phyloP scores from a whole-genome alignment of 208 protist species.

The Zelonia costaricensis region DNA sequence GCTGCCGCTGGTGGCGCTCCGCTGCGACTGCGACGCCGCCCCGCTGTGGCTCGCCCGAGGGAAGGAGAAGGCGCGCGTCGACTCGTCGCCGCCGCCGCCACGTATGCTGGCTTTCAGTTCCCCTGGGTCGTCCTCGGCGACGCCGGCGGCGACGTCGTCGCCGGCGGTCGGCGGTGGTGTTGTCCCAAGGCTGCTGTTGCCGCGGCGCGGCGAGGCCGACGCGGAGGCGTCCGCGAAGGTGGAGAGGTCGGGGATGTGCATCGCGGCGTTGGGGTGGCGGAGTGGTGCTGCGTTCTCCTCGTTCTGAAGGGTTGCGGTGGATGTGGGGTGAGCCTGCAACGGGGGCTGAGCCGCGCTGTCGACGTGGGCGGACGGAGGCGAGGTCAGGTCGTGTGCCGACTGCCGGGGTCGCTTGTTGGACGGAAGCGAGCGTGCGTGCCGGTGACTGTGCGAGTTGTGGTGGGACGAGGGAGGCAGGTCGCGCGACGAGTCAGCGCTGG shows the following conservation, averaged over 20 bases:
- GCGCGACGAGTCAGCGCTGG: neutral
- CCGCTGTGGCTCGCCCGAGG: neutral
- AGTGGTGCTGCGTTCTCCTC: neutral
- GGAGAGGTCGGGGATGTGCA: conserved; percentile 26
- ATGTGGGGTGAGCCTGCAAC: neutral
- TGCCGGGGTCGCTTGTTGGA: conserved; percentile 18
- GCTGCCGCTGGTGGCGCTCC: neutral
- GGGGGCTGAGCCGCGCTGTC: neutral
- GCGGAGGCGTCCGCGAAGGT: conserved; percentile 21
- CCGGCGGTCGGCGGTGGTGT: neutral
- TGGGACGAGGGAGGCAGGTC: neutral
- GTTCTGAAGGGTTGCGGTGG: neutral
- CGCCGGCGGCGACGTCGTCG: neutral
- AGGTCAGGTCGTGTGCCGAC: neutral
- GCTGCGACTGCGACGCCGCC: neutral
- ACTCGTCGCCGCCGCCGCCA: neutral
- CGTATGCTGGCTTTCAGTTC: neutral
- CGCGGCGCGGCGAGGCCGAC: neutral
- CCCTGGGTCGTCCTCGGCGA: neutral
- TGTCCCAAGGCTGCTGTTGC: neutral
- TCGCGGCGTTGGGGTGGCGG: neutral
- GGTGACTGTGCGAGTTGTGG: conserved; percentile 4
- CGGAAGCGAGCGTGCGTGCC: conserved; percentile 5
- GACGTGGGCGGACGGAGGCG: neutral
- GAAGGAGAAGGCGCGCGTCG: too few relatives aligned